phyloP scores from a whole-genome alignment of 1,284 basidiomycete genomes.

The Gymnopus androsaceus region DNA sequence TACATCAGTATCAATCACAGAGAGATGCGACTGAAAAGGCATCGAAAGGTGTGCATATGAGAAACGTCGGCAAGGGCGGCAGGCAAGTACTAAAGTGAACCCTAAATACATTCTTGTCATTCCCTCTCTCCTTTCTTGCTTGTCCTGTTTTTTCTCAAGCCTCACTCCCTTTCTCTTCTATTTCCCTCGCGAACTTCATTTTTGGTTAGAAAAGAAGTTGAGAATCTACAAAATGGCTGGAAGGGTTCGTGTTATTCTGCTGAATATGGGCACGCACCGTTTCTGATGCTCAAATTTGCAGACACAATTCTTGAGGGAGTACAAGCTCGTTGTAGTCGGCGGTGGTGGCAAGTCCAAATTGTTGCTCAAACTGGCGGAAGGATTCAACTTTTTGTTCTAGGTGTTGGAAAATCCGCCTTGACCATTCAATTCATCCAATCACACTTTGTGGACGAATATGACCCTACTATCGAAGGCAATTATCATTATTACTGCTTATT shows the following conservation, averaged over 20 bases:
- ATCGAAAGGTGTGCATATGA: too few relatives aligned
- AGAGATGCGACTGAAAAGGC: too few relatives aligned
- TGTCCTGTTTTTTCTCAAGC: too few relatives aligned
- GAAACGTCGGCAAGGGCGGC: too few relatives aligned
- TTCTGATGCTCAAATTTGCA: slow-evolving; percentile 31
- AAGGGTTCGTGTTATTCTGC: slow-evolving; percentile 12
- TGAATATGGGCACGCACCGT: neutral
- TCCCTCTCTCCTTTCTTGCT: too few relatives aligned
- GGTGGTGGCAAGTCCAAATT: slow-evolving; percentile 74
- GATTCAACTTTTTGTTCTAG: slow-evolving; percentile 40
- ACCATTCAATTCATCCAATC: slow-evolving; percentile 98
- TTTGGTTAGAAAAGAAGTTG: neutral
- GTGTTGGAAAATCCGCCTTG: slow-evolving; percentile 95
- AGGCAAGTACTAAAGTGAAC: too few relatives aligned
- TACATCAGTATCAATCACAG: too few relatives aligned
- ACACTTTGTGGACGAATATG: slow-evolving; percentile 98
- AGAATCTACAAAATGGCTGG: slow-evolving; percentile 17
- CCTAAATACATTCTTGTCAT: too few relatives aligned
- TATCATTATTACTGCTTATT: neutral
- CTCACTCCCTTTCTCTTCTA: too few relatives aligned
- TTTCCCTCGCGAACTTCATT: too few relatives aligned
- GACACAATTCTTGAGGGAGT: slow-evolving; percentile 93
- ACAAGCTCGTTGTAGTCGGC: slow-evolving; percentile 96
- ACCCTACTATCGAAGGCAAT: slow-evolving; percentile 93
- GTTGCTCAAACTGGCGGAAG: neutral